Conservation (phyloP, 2,329 filamentous ascomycete species). For the Teratosphaeria gauchensis region DNA sequence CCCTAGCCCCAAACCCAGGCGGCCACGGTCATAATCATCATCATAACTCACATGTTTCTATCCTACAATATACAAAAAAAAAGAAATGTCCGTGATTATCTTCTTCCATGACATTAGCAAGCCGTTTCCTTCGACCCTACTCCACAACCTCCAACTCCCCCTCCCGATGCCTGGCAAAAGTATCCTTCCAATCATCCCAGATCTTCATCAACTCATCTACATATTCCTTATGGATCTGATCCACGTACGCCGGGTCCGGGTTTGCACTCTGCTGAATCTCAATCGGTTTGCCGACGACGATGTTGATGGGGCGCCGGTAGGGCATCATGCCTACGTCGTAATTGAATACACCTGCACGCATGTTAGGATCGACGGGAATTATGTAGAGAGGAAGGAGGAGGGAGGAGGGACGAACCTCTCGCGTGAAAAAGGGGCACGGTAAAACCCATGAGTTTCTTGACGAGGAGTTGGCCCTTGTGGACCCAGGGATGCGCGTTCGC, state of each 20-base stretch:
- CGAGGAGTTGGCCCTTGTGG: constrained; percentile 69
- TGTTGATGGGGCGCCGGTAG: constrained; percentile 75
- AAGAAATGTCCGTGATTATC: no score
- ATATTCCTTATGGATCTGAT: constrained; percentile 71
- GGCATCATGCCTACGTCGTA: constrained; percentile 97
- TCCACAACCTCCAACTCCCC: constrained; percentile 60
- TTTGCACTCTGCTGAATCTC: constrained; percentile 53
- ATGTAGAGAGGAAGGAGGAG: background rate
- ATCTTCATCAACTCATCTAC: constrained; percentile 62
- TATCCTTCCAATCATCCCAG: constrained; percentile 71
- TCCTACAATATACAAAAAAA: no score
- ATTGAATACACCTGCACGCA: constrained; percentile 67
- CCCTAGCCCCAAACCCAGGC: no score
- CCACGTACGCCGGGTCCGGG: constrained; percentile 65
- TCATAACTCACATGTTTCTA: no score
- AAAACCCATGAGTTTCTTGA: constrained; percentile 83
- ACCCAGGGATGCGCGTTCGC: constrained; percentile 67
- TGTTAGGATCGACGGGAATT: background rate
- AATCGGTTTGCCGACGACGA: constrained; percentile 81
- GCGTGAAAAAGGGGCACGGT: constrained; percentile 87
- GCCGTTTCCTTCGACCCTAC: no score
- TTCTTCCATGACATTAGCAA: no score
- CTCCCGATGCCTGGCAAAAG: constrained; percentile 54
- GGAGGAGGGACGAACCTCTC: constrained; percentile 41
- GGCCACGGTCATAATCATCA: no score